Base-by-base conservation (phyloP, 257 asterid genomes). In the Osmanthus fragrans region DNA sequence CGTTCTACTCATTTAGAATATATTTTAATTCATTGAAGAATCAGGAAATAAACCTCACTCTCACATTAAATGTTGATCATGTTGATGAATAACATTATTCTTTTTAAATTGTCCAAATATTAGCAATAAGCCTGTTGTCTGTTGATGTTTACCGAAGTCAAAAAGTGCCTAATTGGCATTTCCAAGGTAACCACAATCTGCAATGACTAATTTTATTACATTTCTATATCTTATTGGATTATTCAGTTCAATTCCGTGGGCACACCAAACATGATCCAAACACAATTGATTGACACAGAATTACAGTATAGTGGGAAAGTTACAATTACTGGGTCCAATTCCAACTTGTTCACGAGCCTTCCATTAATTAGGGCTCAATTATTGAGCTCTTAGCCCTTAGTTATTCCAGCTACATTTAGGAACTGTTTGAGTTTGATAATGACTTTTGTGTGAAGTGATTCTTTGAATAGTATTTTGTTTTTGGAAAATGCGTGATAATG, bases 361-460 rank as follows among this genome's bases (percentile, higher is more conserved):
- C 18, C 69, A 25, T 25, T 63, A 30, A 10, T 63, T 60, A 60
- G 67, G 67, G 2, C 2, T 60, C 67, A 60, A 60, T 60, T 60
- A 60, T 60, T 63, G 69, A 63, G 69, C 19, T 63, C 69, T 27
- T 63, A 63, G 68, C 30, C 68, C 68, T 21, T 63, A 63, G 25
- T 63, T 10, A 63, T 63, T 63, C 69, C 2, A 11, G 19, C 34
- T 25, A 3, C 32, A 0, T 8, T n/a, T 37, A 37, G 40, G 40
- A 37, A 37, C 9, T 37, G 40, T 7, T 37, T 37, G 11, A 37
- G 40, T 7, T 37, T 37, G 11, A 37, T 37, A 37, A 37, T 7
- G 40, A 32, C 9, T 37, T 37, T 37, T 7, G n/a, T 37, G 40
- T 7, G 9, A 7, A 37, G 40, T 37, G 40, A 7, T 37, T 37